Base-by-base conservation (phyloP, 345 rosid genomes). In the Passiflora organensis region DNA sequence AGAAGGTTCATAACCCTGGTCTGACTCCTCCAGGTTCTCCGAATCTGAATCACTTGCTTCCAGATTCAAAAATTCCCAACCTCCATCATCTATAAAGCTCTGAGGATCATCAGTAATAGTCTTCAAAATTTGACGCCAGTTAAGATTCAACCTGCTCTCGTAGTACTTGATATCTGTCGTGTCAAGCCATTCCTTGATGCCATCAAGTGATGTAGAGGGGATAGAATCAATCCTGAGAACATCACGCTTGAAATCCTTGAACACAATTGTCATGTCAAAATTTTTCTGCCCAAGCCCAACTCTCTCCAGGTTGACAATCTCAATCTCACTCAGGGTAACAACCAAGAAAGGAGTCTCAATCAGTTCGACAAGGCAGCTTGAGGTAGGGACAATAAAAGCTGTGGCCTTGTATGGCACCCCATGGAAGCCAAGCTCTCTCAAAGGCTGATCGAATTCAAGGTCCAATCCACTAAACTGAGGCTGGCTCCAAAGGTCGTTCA, bases 361-460 rank as follows among this genome's bases (percentile, higher is more conserved):
- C 38, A 93, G 83, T 81, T 86, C 94, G 19, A 93, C 99, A 48
- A 93, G 65, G 78, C 96, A 89, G 69, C 81, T 82, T 1, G 95
- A 89, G 15, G 94, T 78, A 11, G 99, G 99, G 58, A 89, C 80
- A 36, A 93, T 93, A 71, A 89, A 89, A 14, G 86, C 85, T 10
- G 85, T 74, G 19, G 89, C 68, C 70, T 89, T 89, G 69, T 79
- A 67, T 0, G 96, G 96, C 22, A 93, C 99, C 41, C 99, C 99
- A 65, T 75, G 84, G 81, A 93, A 93, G 45, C 99, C 99, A 20
- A 89, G 89, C 70, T 89, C 95, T 67, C 95, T 81, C 58, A 82
- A 55, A 36, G 96, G 96, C 65, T 89, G 99, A 73, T 93, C 99
- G 73, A 93, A 93, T 75, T 93, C 96, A 18, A 93, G 95, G 71